Evolutionary conservation across 2,329 filamentous ascomycete genomes (phyloP).

Genomic region (Paecilomyces fulvus): DNA sequence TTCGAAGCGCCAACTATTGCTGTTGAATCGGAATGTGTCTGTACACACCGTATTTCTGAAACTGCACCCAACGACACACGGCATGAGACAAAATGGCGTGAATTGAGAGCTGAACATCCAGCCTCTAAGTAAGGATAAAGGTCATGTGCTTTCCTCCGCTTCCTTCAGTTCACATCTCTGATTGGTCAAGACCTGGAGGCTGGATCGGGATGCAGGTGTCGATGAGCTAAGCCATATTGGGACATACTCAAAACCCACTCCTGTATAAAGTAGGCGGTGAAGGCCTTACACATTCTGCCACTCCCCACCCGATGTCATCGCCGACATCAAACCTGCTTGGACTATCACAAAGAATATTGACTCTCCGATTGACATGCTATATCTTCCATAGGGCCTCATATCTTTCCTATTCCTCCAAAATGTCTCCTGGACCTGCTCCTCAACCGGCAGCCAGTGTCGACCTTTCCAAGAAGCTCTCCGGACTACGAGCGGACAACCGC

Average conservation of each 20-base stretch:
- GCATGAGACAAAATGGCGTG: neutral
- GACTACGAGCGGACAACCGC: slow-evolving; percentile 26
- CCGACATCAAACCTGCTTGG: neutral
- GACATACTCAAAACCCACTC: neutral
- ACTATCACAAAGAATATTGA: neutral
- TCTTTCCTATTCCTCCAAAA: neutral
- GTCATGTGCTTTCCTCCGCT: too few species aligned
- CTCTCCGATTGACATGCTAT: neutral
- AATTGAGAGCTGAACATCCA: neutral
- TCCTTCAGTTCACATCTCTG: neutral
- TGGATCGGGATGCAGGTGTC: neutral
- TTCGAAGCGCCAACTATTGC: neutral
- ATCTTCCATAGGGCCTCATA: neutral
- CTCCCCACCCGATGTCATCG: slow-evolving; percentile 1
- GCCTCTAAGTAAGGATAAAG: neutral
- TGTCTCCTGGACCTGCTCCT: slow-evolving; percentile 3
- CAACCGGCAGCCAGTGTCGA: slow-evolving; percentile 21
- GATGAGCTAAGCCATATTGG: neutral
- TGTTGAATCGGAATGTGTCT: neutral
- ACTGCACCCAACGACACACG: neutral
- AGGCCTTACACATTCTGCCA: neutral
- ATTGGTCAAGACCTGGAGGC: neutral
- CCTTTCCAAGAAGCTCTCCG: slow-evolving; percentile 32
- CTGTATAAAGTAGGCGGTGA: slow-evolving; percentile 7
- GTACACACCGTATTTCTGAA: neutral